Percentiles rank a stretch among this genome's conserved stretches.
Conservation (phyloP, 2,329 filamentous ascomycete species). For the Diaporthe sp. region DNA sequence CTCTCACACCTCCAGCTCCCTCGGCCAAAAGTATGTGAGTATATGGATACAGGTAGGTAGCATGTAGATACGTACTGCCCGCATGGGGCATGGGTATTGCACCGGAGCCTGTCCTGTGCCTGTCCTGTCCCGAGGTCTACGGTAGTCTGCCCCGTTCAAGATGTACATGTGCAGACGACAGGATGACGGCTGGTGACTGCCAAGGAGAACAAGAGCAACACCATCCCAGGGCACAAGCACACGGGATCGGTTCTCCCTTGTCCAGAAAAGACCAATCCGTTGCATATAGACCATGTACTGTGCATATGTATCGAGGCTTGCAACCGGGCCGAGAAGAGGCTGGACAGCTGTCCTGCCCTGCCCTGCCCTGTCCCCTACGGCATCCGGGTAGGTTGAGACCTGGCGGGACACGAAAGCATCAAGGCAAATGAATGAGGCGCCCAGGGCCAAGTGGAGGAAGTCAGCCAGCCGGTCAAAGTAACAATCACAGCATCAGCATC, state of each 20-base stretch:
- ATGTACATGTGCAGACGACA: conserved; percentile 12
- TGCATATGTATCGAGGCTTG: conserved; percentile 19
- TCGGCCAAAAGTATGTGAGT: conserved; percentile 21
- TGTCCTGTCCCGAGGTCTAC: conserved; percentile 23
- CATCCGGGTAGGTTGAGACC: conserved; percentile 27
- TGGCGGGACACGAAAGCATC: conserved; percentile 22
- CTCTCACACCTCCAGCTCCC: conserved; percentile 5
- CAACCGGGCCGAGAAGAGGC: conserved; percentile 26
- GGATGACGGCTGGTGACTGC: conserved; percentile 15
- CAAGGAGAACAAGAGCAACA: conserved; percentile 23
- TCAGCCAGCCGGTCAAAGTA: conserved; percentile 2
- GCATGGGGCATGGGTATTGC: conserved; percentile 19
- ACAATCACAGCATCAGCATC: conserved; percentile 1
- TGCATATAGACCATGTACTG: conserved; percentile 7
- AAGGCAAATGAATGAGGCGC: conserved; percentile 17
- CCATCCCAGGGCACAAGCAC: conserved; percentile 28
- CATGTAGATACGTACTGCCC: background rate
- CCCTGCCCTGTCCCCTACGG: conserved; percentile 27
- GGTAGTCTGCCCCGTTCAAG: background rate
- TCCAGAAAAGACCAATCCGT: conserved; percentile 12
- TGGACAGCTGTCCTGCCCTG: conserved; percentile 17
- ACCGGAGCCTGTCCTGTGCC: background rate
- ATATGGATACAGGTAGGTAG: background rate
- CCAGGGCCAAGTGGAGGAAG: conserved; percentile 1
- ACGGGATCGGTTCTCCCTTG: conserved; percentile 25